Conservation (phyloP, 257 asterid genomes). For the Perilla frutescens region DNA sequence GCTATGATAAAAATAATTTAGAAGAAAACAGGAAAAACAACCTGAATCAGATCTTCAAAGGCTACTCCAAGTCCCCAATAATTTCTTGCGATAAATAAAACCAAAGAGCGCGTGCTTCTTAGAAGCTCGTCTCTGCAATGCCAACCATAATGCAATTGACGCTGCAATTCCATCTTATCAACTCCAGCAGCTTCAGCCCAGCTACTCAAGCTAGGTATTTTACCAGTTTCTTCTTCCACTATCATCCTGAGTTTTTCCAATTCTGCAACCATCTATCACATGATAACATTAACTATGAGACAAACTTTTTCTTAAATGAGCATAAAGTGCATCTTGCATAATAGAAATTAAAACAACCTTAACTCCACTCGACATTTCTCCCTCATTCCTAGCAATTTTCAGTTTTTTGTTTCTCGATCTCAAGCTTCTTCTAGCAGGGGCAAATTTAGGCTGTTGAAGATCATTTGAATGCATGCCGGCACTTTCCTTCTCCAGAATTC, state of each 20-base stretch:
- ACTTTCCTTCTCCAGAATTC: constrained; percentile 37
- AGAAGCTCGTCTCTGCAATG: constrained; percentile 84
- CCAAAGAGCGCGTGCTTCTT: constrained; percentile 70
- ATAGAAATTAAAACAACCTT: constrained; percentile 61
- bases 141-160: constrained; percentile 72
- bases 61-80: constrained; percentile 85
- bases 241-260: constrained; percentile 62
- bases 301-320: constrained; percentile 9
- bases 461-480: constrained; percentile 27
- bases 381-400: constrained; percentile 65
- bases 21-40: constrained; percentile 25
- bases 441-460: constrained; percentile 31
- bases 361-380: constrained; percentile 79
- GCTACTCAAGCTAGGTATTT: constrained; percentile 54
- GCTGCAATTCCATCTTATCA: constrained; percentile 61
- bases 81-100: constrained; percentile 72
- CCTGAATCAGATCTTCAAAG: constrained; percentile 88
- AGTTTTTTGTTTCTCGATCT: constrained; percentile 53
- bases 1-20: neutral
- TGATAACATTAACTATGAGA: constrained; percentile 39
- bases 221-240: constrained; percentile 68
- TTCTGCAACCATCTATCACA: constrained; percentile 67
- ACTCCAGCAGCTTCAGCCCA: constrained; percentile 90
- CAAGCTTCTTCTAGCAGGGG: constrained; percentile 36
- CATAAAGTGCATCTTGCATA: constrained; percentile 27